Base-by-base conservation (phyloP, 352 stramenopile genomes). In the Aphanomyces euteiches region DNA sequence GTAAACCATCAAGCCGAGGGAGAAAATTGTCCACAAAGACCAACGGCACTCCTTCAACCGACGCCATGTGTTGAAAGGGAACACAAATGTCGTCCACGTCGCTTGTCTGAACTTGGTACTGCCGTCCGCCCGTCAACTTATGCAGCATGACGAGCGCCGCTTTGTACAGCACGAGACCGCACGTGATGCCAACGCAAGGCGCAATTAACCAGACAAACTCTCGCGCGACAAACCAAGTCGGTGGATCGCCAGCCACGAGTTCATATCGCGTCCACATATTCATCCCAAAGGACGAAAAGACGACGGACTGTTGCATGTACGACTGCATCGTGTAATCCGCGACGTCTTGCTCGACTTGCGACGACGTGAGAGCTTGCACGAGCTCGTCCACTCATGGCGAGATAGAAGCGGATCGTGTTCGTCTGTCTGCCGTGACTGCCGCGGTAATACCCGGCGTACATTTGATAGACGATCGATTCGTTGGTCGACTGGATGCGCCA, bases 1-100 rank as follows among this genome's bases (percentile, higher is more conserved):
- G 59, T 7, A 67, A 17, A 12, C 17, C 21, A 36, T 58, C 47
- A 56, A 2, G 10, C 0, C 7, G 38, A 12, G 59, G 39, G 19
- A 67, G 56, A 65, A 67, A 67, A 40, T 67, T 8, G 21, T 67
- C 59, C 21, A 67, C 15, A 43, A 67, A 67, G 21, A 41, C 7
- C 3, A 2, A 17, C 34, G 59, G 39, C 1, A 67, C 37, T 2
- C 36, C n/a, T 6, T 19, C 10, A 1, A 67, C 2, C 19, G 7
- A 12, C 8, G 41, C 41, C 19, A 67, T 38, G 19, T 65, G 1
- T 19, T 1, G 7, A 7, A 8, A 8, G 0, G 50, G 50, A 37
- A 19, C 50, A 28, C 36, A 17, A 19, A 58, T 13, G 8, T 50
- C 2, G 10, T n/a, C 10, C 17, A n/a, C 43, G 43, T 50, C 17